A percentile compares a stretch with the other conserved stretches of the same genome.
These are phyloP conservation scores for Tagetes patula DNA, from an alignment of 129 eudicot genomes.

Conservation along the genomic window DNA sequence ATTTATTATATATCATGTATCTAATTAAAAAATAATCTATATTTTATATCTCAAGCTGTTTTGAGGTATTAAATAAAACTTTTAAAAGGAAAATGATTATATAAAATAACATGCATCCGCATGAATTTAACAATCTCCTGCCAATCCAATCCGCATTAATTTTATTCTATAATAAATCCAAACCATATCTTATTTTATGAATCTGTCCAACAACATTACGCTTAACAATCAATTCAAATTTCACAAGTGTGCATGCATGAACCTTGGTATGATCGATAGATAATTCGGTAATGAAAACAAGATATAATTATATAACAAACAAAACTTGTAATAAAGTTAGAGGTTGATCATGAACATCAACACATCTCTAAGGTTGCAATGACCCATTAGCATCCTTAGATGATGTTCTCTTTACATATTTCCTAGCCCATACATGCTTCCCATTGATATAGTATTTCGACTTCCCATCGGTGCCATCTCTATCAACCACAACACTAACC, in stretches of 20 bases:
- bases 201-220: not conserved
- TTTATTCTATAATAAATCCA: too few species aligned
- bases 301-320: not conserved
- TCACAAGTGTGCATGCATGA: not conserved
- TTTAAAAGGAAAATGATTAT: too few species aligned
- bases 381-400: constrained; percentile 15
- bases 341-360: not conserved
- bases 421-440: constrained; percentile 61
- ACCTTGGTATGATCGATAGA: not conserved
- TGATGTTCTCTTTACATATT: constrained; percentile 34
- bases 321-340: not conserved
- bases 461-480: constrained; percentile 33
- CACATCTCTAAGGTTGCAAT: not conserved
- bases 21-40: too few species aligned
- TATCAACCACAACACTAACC: constrained; percentile 33
- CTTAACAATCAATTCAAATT: not conserved
- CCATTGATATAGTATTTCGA: constrained; percentile 49
- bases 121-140: too few species aligned
- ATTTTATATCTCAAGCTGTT: too few species aligned
- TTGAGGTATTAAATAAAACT: too few species aligned
- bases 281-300: too few species aligned
- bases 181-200: not conserved
- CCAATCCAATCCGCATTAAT: too few species aligned
- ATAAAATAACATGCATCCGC: too few species aligned
- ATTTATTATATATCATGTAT: too few species aligned